Evolutionary conservation across 805 yeast genomes (phyloP), one percentile per base, ranked within the genome.

Genomic region (Yamadazyma tumulicola): DNA sequence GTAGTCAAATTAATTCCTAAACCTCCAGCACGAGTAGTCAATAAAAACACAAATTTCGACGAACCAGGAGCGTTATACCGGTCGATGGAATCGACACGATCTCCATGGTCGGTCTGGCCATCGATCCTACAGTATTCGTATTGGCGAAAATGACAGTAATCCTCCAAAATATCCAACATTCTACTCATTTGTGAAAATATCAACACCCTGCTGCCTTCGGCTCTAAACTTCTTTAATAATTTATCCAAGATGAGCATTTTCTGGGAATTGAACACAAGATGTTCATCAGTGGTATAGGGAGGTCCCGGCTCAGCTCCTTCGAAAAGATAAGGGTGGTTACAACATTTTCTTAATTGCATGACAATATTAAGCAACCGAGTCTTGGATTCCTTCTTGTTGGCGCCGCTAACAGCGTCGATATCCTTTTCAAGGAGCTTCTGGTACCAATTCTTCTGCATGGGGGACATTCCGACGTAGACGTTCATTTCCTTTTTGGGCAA

Each of bases 251-350:
- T 81, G 31, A 79, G 69, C 72, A 84, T 70, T 52, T 84, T 84
- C 36, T 79, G 81, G 4, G 88, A 71, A 54, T 84, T 84, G 56
- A 57, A 81, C 21, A 84, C 79, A 54, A 84, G 67, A 61, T 84
- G 94, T 53, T 84, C 93, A 56, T 84, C 94, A 0, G 91, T 84
- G 6, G 93, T 84, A 48, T 67, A 84, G 15, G 94, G 94, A 13
- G 94, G 94, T 9, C 94, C 94, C 1, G 93, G 93, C 51, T 84
- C 94, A 1, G 91, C 93, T 28, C 94, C 94, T 54, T 84, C 93
- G 49, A 84, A 84, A 25, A 84, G 59, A 52, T 84, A 84, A 10
- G 94, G 94, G 60, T 84, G 94, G 49, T 84, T 84, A 61, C 91
- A 84, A 55, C 93, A 84, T 55, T 84, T 84, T 53, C 93, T 72